Evolutionary conservation across 2,329 filamentous ascomycete genomes (phyloP).

Genomic region (Botrytis pseudocinerea): DNA sequence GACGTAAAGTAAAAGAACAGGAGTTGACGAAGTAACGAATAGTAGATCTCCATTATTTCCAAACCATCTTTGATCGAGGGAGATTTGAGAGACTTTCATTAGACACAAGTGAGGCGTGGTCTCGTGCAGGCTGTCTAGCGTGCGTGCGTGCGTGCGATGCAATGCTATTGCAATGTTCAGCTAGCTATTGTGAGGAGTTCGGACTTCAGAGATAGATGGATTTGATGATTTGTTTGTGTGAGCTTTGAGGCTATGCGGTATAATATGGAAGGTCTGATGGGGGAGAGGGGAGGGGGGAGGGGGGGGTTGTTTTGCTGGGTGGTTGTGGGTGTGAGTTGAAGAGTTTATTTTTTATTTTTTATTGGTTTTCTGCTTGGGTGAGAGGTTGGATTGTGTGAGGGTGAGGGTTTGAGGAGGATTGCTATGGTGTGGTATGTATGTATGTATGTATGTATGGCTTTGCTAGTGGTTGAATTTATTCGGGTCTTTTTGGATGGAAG

Average conservation of each 20-base stretch:
- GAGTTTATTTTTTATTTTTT: no score
- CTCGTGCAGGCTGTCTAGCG: background rate
- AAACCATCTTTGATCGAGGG: background rate
- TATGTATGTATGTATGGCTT: background rate
- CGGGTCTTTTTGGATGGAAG: background rate
- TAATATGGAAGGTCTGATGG: no score
- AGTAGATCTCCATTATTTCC: background rate
- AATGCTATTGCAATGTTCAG: background rate
- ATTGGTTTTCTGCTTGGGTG: background rate
- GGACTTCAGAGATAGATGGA: background rate
- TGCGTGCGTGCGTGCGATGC: background rate
- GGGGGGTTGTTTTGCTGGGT: background rate
- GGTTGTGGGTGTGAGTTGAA: background rate
- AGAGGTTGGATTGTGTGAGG: no score
- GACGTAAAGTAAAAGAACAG: background rate
- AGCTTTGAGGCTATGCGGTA: background rate
- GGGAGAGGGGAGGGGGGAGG: no score
- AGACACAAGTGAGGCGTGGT: fast-evolving
- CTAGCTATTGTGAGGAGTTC: background rate
- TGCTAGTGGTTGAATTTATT: background rate
- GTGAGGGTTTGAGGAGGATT: background rate
- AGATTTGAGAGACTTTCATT: background rate
- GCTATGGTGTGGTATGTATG: no score
- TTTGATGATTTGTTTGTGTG: no score
- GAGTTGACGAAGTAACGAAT: background rate